Evolutionary conservation across 768 basidiomycete species (phyloP), one percentile per base, ranked within the genome.

Genomic region (Flagelloscypha sp.): DNA sequence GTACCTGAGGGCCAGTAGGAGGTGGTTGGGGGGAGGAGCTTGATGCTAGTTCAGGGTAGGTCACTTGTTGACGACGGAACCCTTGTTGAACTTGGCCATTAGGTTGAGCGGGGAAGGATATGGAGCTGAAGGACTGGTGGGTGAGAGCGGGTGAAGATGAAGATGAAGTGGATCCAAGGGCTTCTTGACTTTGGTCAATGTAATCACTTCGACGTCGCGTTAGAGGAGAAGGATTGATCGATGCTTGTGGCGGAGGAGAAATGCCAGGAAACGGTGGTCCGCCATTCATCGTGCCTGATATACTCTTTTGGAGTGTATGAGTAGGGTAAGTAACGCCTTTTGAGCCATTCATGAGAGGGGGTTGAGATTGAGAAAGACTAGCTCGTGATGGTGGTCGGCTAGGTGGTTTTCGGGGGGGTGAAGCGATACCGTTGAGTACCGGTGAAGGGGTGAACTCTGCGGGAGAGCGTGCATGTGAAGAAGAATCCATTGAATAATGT

Each of bases 21-120:
- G 66, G 63, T 9, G 90, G 62, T 45, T 82, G 74, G 5, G 90
- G 89, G 48, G 94, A 94, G 51, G 87, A 87, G 34, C 93, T 83
- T 2, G 74, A 56, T 3, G 71, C 56, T 18, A 75, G 70, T 20
- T 57, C 46, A 17, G 58, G 37, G 30, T 29, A 3, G n/a, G 27
- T 24, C 15, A 18, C 23, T 2, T 11, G 25, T 57, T 58, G 35
- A 75, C 56, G 15, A 63, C 59, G 2, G 71, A 65, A 20, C n/a
- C n/a, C n/a, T n/a, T n/a, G n/a, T n/a, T n/a, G n/a, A n/a, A n/a
- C n/a, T n/a, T n/a, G n/a, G n/a, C n/a, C n/a, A n/a, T n/a, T n/a
- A n/a, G n/a, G n/a, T n/a, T n/a, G n/a, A n/a, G n/a, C n/a, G n/a
- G n/a, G n/a, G n/a, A n/a, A n/a, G n/a, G n/a, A n/a, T n/a, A n/a